Conservation (phyloP, 352 stramenopile genomes). For the Blastocystis sp. region DNA sequence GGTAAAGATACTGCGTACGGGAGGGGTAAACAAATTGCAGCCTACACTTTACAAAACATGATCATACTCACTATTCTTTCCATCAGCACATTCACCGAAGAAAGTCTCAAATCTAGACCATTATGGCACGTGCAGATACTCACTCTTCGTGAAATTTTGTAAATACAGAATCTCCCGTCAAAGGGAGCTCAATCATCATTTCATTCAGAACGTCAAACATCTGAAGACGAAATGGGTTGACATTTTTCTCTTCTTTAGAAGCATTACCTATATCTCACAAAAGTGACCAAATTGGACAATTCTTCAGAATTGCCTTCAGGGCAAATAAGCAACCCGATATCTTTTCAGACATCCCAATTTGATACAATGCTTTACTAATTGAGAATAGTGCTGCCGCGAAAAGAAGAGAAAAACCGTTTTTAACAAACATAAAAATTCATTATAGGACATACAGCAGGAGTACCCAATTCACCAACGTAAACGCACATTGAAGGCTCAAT, state of each 20-base stretch:
- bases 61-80: not conserved
- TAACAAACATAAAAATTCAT: not conserved
- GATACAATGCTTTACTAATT: too few species aligned
- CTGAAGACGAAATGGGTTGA: conserved; percentile 49
- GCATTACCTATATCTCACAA: conserved; percentile 15
- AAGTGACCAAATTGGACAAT: not conserved
- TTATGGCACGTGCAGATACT: not conserved
- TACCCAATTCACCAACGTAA: conserved; percentile 76
- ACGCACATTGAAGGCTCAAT: conserved; percentile 79
- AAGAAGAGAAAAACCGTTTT: not conserved
- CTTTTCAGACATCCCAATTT: conserved; percentile 37
- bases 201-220: conserved; percentile 53
- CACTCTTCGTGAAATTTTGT: conserved; percentile 27
- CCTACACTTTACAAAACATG: not conserved
- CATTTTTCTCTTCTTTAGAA: conserved; percentile 25
- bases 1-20: conserved; percentile 7
- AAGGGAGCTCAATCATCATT: not conserved
- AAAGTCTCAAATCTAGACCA: conserved; percentile 7
- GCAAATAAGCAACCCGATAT: conserved; percentile 41
- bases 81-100: not conserved
- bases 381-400: too few species aligned
- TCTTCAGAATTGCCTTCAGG: conserved; percentile 36
- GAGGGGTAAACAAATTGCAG: conserved; percentile 32
- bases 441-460: conserved; percentile 71
- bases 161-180: conserved; percentile 33